phyloP scores from a whole-genome alignment of 1,284 basidiomycete genomes.

The Pseudomicrostroma phylloplanum region DNA sequence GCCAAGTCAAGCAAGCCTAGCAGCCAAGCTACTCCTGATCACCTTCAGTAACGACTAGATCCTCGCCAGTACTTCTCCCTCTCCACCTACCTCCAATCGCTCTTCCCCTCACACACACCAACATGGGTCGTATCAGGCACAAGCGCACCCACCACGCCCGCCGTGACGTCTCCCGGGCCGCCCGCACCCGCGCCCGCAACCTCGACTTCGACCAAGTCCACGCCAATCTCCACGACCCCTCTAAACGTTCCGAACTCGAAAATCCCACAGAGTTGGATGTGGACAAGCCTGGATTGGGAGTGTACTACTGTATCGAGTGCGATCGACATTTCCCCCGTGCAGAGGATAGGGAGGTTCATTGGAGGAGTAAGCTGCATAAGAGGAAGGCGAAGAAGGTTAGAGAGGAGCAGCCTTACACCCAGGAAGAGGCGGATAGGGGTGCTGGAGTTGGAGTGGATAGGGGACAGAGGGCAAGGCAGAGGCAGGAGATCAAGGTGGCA shows the following conservation, averaged over 20 bases:
- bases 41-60: too few species aligned
- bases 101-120: neutral
- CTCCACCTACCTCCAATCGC: neutral
- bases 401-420: conserved; percentile 45
- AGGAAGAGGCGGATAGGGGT: conserved; percentile 41
- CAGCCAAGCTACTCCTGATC: too few species aligned
- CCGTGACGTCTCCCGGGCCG: conserved; percentile 44
- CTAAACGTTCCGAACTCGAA: conserved; percentile 32
- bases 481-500: neutral
- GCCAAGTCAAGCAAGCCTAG: too few species aligned
- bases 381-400: conserved; percentile 40
- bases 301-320: conserved; percentile 49
- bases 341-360: conserved; percentile 42
- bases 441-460: conserved; percentile 47
- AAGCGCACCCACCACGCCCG: conserved; percentile 49
- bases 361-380: conserved; percentile 46
- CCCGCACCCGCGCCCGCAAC: conserved; percentile 46
- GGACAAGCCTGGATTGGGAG: conserved; percentile 48
- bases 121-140: conserved; percentile 43
- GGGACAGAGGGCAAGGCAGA: conserved; percentile 24
- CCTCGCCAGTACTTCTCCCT: neutral
- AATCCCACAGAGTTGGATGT: conserved; percentile 44
- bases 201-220: conserved; percentile 48
- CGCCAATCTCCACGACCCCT: conserved; percentile 34
- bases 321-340: conserved; percentile 45